These are phyloP conservation scores for Asterophora parasitica DNA, from an alignment of 768 basidiomycete species.

Conservation along the genomic window DNA sequence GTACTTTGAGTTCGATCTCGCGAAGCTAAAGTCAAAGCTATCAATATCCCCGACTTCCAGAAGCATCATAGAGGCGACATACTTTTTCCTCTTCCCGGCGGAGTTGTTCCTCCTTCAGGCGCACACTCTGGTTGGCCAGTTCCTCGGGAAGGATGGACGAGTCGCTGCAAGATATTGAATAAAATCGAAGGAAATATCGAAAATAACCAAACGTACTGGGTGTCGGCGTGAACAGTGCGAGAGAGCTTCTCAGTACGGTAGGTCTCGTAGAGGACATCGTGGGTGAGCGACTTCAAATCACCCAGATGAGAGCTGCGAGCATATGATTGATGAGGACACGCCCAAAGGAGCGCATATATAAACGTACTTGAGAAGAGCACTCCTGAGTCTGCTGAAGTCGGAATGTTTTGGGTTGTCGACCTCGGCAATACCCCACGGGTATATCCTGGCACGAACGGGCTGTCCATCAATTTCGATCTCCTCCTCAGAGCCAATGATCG, in stretches of 20 bases:
- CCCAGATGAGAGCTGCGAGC: constrained; percentile 78
- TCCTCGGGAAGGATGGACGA: constrained; percentile 94
- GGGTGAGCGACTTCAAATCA: constrained; percentile 90
- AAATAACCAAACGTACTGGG: constrained; percentile 46
- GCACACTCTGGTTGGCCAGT: constrained; percentile 92
- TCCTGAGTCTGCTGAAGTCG: constrained; percentile 92
- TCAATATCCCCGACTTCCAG: constrained; percentile 9
- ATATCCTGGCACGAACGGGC: constrained; percentile 87
- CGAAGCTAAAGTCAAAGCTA: constrained; percentile 54
- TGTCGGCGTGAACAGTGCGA: constrained; percentile 77
- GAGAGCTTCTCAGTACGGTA: constrained; percentile 98
- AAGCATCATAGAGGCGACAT: not conserved
- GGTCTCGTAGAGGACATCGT: constrained; percentile 93
- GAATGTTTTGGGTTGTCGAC: constrained; percentile 99
- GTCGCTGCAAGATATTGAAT: constrained; percentile 45
- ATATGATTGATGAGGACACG: not conserved
- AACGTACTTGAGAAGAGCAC: constrained; percentile 82
- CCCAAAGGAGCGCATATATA: not conserved
- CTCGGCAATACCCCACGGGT: constrained; percentile 98
- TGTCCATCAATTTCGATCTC: constrained; percentile 93
- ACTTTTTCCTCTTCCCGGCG: constrained; percentile 96
- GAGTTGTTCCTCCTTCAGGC: constrained; percentile 98
- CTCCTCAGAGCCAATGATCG: constrained; percentile 95
- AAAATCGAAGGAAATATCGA: not conserved
- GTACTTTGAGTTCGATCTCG: constrained; percentile 96